Base-by-base conservation (phyloP, 2,329 filamentous ascomycete species). In the Didymella keratinophila region DNA sequence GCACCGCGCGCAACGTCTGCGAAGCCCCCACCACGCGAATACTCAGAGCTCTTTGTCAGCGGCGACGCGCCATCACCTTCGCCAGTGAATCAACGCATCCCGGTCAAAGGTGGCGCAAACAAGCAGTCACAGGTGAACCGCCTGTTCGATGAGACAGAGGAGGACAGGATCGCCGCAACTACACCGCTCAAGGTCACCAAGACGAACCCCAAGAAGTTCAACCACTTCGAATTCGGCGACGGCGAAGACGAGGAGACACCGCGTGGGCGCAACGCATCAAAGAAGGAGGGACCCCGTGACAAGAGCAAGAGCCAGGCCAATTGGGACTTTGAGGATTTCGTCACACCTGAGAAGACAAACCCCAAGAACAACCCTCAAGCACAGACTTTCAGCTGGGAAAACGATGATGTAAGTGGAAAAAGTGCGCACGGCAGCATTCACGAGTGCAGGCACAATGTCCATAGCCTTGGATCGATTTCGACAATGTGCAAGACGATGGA, bases 261-360 rank as follows among this genome's bases (percentile, higher is more conserved):
- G 61, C 73, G 72, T 60, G 71, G 68, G 32, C 67, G 65, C 44
- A 73, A 72, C 56, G 66, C 62, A 36, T 64, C 60, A 51, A 74
- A 64, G 57, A 62, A 58, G 57, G 54, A 56, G 20, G 52, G 67
- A 62, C 61, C 69, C 57, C 51, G 50, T 14, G 56, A 52, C 41
- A 50, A 46, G 41, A 53, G 65, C 63, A 91, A 90, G 79, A 88
- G 92, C 73, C 81, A 83, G 58, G 87, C 87, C 63, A 89, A 91
- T 62, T 97, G 94, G 93, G 87, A 87, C 47, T 98, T 98, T 76
- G 87, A 92, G 61, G 93, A 97, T 78, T 96, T 96, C 69, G 81
- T 82, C 16, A 97, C 93, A 0, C 94, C 94, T 0, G 85, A 89
- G 64, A 97, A 96, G 82, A 81, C 86, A 46, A 82, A 84, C 4